phyloP scores from a whole-genome alignment of 805 yeast species.

The Ogataea minuta region DNA sequence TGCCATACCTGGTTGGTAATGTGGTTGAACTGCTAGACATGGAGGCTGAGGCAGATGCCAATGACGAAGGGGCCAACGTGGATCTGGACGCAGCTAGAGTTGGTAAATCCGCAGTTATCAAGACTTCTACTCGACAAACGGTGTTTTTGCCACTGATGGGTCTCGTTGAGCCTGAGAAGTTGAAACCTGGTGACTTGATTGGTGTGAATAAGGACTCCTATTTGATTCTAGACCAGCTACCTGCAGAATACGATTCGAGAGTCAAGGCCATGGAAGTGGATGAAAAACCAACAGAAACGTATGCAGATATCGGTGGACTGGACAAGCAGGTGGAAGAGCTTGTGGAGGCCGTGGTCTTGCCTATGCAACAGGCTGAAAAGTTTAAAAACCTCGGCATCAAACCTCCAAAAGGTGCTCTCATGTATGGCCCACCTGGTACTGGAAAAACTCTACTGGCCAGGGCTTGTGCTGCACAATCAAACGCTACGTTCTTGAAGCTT shows the following conservation, averaged over 20 bases:
- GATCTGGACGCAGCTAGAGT: conserved; percentile 87
- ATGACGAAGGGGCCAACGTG: conserved; percentile 91
- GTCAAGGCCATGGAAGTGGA: conserved; percentile 99
- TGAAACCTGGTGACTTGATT: conserved; percentile 96
- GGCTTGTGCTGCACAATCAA: conserved; percentile 98
- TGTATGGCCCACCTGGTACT: conserved; percentile 99
- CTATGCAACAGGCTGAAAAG: conserved; percentile 97
- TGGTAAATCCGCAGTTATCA: conserved; percentile 97
- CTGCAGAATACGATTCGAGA: conserved; percentile 95
- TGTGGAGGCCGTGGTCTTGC: conserved; percentile 96
- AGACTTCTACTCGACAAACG: conserved; percentile 96
- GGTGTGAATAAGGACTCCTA: conserved; percentile 98
- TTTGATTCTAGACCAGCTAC: conserved; percentile 87
- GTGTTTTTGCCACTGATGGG: conserved; percentile 96
- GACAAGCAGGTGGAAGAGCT: conserved; percentile 98
- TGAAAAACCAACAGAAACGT: conserved; percentile 96
- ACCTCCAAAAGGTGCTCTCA: conserved; percentile 97
- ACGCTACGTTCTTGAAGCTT: conserved; percentile 92
- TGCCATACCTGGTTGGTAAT: conserved; percentile 95
- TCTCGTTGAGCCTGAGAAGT: conserved; percentile 82
- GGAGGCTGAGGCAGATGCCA: conserved; percentile 77
- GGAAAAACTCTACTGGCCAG: conserved; percentile 96
- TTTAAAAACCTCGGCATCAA: conserved; percentile 91
- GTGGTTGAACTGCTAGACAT: conserved; percentile 92
- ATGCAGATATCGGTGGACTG: conserved; percentile 96